Percentiles rank a stretch among this genome's conserved stretches.
Evolutionary conservation across 2,329 filamentous ascomycete species (phyloP).

Genomic region (Aspergillus alliaceus): DNA sequence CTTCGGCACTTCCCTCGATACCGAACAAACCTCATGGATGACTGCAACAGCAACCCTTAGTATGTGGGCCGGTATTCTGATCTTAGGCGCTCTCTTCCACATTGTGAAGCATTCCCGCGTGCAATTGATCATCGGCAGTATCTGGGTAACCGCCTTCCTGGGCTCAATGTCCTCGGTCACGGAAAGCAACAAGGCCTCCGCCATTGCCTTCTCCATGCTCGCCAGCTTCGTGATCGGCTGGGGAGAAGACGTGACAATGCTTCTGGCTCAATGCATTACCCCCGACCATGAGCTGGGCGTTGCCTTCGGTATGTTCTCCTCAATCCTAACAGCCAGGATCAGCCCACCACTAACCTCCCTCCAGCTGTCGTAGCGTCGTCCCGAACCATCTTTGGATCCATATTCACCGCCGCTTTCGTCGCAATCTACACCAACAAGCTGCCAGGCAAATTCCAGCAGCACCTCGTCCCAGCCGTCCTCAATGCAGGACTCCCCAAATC

Average conservation of each 20-base stretch:
- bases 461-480: not conserved
- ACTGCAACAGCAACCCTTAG: not conserved
- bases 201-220: not conserved
- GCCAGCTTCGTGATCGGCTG: not conserved
- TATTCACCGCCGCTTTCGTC: not conserved
- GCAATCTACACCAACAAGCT: not conserved
- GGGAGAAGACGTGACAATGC: not conserved
- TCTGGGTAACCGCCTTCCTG: not conserved
- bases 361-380: not conserved
- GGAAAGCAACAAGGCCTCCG: not conserved
- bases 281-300: not conserved
- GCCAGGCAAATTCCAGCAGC: not conserved
- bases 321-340: not conserved
- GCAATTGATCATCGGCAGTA: not conserved
- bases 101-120: not conserved
- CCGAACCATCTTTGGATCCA: not conserved
- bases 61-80: not conserved
- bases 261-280: not conserved
- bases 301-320: not conserved
- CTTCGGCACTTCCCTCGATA: not conserved
- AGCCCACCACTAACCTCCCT: not conserved
- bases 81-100: not conserved
- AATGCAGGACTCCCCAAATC: not conserved
- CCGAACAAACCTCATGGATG: not conserved
- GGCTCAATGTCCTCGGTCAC: not conserved